phyloP scores from a whole-genome alignment of 169 alveolate species.

The Eimeria praecox region DNA sequence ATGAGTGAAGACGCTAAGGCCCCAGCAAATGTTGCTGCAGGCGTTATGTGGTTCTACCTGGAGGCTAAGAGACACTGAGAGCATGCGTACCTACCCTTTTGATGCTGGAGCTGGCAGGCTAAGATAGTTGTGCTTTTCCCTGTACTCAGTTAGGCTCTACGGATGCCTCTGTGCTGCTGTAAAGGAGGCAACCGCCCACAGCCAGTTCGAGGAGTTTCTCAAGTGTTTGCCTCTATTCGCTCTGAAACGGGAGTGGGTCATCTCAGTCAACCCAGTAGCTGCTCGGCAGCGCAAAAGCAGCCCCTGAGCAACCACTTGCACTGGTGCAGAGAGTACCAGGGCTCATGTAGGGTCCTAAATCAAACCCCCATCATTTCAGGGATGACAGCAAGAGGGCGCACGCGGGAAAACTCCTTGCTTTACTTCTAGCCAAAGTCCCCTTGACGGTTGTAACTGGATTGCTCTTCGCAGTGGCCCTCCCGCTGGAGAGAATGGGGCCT shows the following conservation, averaged over 20 bases:
- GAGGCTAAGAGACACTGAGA: background rate
- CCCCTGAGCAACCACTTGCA: background rate
- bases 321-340: background rate
- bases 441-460: background rate
- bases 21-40: background rate
- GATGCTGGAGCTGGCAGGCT: background rate
- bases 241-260: constrained; percentile 19
- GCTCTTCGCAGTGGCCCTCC: background rate
- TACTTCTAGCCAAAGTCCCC: background rate
- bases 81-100: background rate
- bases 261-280: too few species aligned
- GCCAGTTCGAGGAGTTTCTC: constrained; percentile 6
- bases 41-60: background rate
- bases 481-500: background rate
- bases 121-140: constrained; percentile 10
- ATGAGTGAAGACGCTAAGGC: background rate
- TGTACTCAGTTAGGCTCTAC: constrained; percentile 45
- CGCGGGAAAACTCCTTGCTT: background rate
- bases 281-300: background rate
- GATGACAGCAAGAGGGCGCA: background rate
- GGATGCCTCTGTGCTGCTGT: constrained; percentile 42
- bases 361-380: background rate
- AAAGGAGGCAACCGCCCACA: background rate
- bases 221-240: constrained; percentile 50
- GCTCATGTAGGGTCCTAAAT: background rate